A percentile compares a stretch with the other conserved stretches of the same genome.
Conservation (phyloP, 2,329 filamentous ascomycete species). For the Ophiobolus disseminans region DNA sequence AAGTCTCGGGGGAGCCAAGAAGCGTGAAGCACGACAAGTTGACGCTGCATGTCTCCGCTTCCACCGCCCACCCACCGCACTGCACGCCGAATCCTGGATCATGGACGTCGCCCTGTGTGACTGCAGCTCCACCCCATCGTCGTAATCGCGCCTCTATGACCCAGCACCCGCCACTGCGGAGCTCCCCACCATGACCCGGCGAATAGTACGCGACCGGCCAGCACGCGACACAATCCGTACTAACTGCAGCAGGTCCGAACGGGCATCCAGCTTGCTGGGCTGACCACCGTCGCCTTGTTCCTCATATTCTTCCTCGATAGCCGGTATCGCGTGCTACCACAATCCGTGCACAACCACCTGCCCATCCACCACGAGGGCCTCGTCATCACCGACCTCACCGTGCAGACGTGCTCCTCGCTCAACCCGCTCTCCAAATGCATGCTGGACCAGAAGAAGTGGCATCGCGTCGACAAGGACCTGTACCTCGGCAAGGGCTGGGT, state of each 20-base stretch:
- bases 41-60: slow-evolving; percentile 12
- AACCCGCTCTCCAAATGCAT: slow-evolving; percentile 79
- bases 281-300: slow-evolving; percentile 69
- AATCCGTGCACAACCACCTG: slow-evolving; percentile 84
- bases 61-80: background rate
- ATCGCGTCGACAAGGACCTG: slow-evolving; percentile 87
- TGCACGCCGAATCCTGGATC: slow-evolving; percentile 7
- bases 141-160: slow-evolving; percentile 16
- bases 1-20: slow-evolving; percentile 28
- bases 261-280: slow-evolving; percentile 74
- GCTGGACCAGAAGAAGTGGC: slow-evolving; percentile 76
- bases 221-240: slow-evolving; percentile 2
- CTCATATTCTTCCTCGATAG: slow-evolving; percentile 84
- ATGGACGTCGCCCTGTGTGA: slow-evolving; percentile 18
- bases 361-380: slow-evolving; percentile 81
- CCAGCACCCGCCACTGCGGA: slow-evolving; percentile 15
- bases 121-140: slow-evolving; percentile 7
- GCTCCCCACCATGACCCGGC: slow-evolving; percentile 47
- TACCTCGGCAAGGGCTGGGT: slow-evolving; percentile 79
- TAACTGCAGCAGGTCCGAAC: slow-evolving; percentile 59
- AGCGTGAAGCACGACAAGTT: slow-evolving; percentile 12
- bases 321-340: slow-evolving; percentile 85
- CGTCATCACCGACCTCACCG: slow-evolving; percentile 83
- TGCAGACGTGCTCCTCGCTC: slow-evolving; percentile 76
- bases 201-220: slow-evolving; percentile 40